These are phyloP conservation scores for Platanthera guangdongensis DNA, from an alignment of 106 monocot species.

Conservation along the genomic window DNA sequence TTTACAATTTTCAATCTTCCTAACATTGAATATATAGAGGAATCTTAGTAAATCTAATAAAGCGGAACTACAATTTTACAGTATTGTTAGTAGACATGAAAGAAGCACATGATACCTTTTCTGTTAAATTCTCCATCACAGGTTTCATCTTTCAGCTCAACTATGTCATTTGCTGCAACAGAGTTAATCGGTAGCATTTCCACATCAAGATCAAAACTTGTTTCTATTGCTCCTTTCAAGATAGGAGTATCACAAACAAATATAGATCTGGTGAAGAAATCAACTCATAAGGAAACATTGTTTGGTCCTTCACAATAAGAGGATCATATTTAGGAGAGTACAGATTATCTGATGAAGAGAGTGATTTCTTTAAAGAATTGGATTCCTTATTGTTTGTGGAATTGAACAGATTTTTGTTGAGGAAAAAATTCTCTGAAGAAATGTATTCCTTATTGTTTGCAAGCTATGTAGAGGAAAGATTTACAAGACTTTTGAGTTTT, in stretches of 20 bases:
- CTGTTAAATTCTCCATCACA: slow-evolving; percentile 3
- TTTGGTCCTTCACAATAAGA: slow-evolving; percentile 14
- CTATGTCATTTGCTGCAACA: not conserved
- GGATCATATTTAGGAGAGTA: slow-evolving; percentile 27
- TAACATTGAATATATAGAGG: slow-evolving; percentile 6
- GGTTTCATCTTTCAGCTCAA: slow-evolving; percentile 4
- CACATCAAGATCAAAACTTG: slow-evolving; percentile 1
- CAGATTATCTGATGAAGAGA: slow-evolving; percentile 32
- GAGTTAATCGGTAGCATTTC: slow-evolving; percentile 4
- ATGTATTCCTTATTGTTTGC: slow-evolving; percentile 6
- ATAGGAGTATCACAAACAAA: slow-evolving; percentile 6
- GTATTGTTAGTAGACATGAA: too few relatives aligned
- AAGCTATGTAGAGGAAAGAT: too few relatives aligned
- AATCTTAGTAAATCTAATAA: slow-evolving; percentile 1
- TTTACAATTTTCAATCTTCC: slow-evolving; percentile 17
- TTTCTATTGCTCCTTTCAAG: slow-evolving; percentile 5
- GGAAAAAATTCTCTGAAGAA: not conserved
- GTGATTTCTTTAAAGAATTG: slow-evolving; percentile 33
- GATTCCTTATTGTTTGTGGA: slow-evolving; percentile 9
- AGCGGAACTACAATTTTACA: not conserved
- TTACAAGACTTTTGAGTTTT: too few relatives aligned
- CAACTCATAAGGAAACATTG: slow-evolving; percentile 4
- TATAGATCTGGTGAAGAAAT: slow-evolving; percentile 8
- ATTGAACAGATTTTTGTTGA: not conserved
- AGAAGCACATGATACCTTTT: slow-evolving; percentile 15